phyloP scores from a whole-genome alignment of 306 rosid species.

The Bauhinia variegata region DNA sequence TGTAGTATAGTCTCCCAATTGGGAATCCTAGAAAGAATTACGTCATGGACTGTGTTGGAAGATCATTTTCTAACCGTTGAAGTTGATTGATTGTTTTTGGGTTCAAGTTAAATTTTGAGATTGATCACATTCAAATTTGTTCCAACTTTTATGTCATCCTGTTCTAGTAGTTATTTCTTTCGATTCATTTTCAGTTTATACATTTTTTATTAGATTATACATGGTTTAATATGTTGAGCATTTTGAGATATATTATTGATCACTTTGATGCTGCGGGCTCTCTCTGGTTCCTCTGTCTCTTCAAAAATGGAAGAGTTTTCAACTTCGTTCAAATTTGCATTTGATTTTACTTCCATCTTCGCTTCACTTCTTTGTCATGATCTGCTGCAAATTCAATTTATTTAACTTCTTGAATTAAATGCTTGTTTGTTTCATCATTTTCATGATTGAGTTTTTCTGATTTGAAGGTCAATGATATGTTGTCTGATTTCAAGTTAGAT shows the following conservation, averaged over 20 bases:
- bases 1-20: neutral
- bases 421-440: constrained; percentile 8
- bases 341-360: constrained; percentile 1
- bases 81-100: constrained; percentile 1
- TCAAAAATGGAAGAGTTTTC: neutral
- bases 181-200: neutral
- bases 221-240: too few relatives aligned
- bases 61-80: neutral
- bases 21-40: neutral
- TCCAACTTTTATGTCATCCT: neutral
- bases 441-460: constrained; percentile 9
- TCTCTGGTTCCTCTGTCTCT: neutral
- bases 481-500: constrained; percentile 58
- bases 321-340: constrained; percentile 1
- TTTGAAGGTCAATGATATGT: constrained; percentile 56
- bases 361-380: too few relatives aligned
- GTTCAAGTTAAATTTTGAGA: neutral
- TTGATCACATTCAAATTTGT: neutral
- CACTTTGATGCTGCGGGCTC: too few relatives aligned
- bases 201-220: too few relatives aligned
- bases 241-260: too few relatives aligned
- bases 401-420: too few relatives aligned
- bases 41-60: neutral
- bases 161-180: constrained; percentile 9
- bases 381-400: too few relatives aligned